Conservation (phyloP, 2,329 filamentous ascomycete genomes). For the Colletotrichum liaoningense region DNA sequence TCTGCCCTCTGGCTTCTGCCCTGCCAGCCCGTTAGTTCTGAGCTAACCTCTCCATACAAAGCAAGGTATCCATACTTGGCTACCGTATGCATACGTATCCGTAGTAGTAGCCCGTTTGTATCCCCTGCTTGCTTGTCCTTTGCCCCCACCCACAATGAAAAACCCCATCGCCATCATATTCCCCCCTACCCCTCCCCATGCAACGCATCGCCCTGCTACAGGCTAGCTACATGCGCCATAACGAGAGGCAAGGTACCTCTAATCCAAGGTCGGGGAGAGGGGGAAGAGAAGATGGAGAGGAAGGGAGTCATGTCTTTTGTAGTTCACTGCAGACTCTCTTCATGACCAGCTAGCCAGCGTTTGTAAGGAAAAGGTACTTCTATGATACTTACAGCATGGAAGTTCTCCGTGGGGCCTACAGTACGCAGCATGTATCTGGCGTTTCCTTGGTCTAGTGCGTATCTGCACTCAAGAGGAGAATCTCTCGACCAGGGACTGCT, state of each 20-base stretch:
- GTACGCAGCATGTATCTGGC: not conserved
- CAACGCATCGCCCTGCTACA: slow-evolving; percentile 24
- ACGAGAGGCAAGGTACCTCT: not conserved
- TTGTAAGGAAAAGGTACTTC: not conserved
- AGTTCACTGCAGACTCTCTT: not conserved
- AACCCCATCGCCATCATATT: slow-evolving; percentile 7
- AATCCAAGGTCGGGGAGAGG: not conserved
- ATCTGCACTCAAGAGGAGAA: not conserved
- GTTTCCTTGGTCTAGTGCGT: not conserved
- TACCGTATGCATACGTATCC: not conserved
- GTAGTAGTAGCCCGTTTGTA: not conserved
- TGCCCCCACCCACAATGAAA: not conserved
- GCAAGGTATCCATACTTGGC: not conserved
- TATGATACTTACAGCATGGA: not conserved
- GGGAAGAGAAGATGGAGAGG: no score
- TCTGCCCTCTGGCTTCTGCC: not conserved
- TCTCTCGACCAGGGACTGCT: not conserved
- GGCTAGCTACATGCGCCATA: slow-evolving; percentile 15
- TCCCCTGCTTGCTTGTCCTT: slow-evolving; percentile 5
- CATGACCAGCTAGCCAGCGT: not conserved
- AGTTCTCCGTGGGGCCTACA: not conserved
- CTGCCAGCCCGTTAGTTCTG: not conserved
- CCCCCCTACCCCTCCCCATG: slow-evolving; percentile 18
- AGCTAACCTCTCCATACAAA: not conserved
- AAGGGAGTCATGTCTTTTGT: not conserved